phyloP scores from a whole-genome alignment of 2,329 filamentous ascomycete species.

The Chrysoporthe cubensis region DNA sequence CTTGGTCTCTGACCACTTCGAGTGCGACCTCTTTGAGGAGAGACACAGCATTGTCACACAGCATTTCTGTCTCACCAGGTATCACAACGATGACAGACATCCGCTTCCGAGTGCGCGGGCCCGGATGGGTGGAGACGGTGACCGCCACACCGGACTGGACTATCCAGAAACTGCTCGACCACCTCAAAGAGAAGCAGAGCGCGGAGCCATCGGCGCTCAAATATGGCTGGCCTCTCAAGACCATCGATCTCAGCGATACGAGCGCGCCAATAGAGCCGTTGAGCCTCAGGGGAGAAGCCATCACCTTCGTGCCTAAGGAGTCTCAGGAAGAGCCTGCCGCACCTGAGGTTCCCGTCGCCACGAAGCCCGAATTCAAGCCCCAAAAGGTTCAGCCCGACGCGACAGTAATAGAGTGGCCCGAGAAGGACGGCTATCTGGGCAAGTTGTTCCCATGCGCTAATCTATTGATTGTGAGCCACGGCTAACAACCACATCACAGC shows the following conservation, averaged over 20 bases:
- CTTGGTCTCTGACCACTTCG: not conserved
- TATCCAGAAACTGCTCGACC: constrained; percentile 61
- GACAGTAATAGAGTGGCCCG: constrained; percentile 53
- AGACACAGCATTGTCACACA: not conserved
- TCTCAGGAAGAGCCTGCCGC: constrained; percentile 25
- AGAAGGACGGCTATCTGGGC: constrained; percentile 56
- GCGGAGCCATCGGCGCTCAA: constrained; percentile 74
- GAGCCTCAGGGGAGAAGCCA: constrained; percentile 53
- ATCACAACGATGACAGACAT: constrained; percentile 49
- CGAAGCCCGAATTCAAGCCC: constrained; percentile 35
- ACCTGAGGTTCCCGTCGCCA: constrained; percentile 22
- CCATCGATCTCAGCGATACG: constrained; percentile 63
- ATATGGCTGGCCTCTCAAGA: constrained; percentile 80
- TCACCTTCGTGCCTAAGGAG: constrained; percentile 54
- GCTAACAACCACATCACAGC: constrained; percentile 56
- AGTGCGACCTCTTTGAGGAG: not conserved
- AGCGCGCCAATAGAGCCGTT: constrained; percentile 52
- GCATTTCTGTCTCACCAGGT: not conserved
- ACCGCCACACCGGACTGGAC: constrained; percentile 71
- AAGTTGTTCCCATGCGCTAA: constrained; percentile 30
- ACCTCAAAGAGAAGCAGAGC: constrained; percentile 67
- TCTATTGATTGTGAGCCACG: constrained; percentile 27
- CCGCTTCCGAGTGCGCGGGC: constrained; percentile 75
- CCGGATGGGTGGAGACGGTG: constrained; percentile 72
- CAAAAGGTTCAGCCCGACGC: constrained; percentile 45